A percentile compares a stretch with the other conserved stretches of the same genome.
phyloP scores from a whole-genome alignment of 2,329 filamentous ascomycete species.

The Periglandula ipomoeae region DNA sequence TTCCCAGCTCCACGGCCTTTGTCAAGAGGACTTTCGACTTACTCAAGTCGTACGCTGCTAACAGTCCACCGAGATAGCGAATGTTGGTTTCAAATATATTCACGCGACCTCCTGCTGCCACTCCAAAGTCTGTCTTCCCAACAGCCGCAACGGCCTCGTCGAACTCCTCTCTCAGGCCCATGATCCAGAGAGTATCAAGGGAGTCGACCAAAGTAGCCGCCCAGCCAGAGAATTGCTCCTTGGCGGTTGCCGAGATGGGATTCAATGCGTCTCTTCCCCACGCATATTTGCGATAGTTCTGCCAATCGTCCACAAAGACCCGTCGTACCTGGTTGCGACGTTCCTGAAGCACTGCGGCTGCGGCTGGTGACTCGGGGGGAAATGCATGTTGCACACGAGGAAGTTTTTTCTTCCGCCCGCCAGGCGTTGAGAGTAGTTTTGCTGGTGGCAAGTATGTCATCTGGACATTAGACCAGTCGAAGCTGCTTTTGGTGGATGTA shows the following conservation, averaged over 20 bases:
- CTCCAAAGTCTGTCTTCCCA: slow-evolving; percentile 51
- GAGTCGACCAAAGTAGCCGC: slow-evolving; percentile 59
- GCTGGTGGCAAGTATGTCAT: slow-evolving; percentile 17
- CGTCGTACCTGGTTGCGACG: slow-evolving; percentile 24
- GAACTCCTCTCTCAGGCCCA: slow-evolving; percentile 59
- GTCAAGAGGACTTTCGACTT: slow-evolving; percentile 43
- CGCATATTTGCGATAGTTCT: slow-evolving; percentile 50
- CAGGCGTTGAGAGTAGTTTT: slow-evolving; percentile 17
- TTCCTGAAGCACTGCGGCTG: slow-evolving; percentile 16
- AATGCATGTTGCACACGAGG: slow-evolving; percentile 29
- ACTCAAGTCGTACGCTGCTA: slow-evolving; percentile 62
- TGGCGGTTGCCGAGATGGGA: slow-evolving; percentile 42
- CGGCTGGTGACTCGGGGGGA: slow-evolving; percentile 16
- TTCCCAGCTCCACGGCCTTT: slow-evolving; percentile 55
- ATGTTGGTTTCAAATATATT: slow-evolving; percentile 66
- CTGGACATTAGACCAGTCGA: slow-evolving; percentile 26
- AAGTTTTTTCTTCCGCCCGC: slow-evolving; percentile 12
- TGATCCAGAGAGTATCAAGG: slow-evolving; percentile 65
- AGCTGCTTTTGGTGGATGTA: slow-evolving; percentile 19
- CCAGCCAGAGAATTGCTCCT: slow-evolving; percentile 57
- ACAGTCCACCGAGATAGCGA: slow-evolving; percentile 58
- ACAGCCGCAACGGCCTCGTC: slow-evolving; percentile 51
- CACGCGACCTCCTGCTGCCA: slow-evolving; percentile 35
- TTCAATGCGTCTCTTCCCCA: slow-evolving; percentile 57
- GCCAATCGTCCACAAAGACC: slow-evolving; percentile 26